These are phyloP conservation scores for Phytophthora macrochlamydospora DNA, from an alignment of 352 stramenopile species.

Conservation along the genomic window DNA sequence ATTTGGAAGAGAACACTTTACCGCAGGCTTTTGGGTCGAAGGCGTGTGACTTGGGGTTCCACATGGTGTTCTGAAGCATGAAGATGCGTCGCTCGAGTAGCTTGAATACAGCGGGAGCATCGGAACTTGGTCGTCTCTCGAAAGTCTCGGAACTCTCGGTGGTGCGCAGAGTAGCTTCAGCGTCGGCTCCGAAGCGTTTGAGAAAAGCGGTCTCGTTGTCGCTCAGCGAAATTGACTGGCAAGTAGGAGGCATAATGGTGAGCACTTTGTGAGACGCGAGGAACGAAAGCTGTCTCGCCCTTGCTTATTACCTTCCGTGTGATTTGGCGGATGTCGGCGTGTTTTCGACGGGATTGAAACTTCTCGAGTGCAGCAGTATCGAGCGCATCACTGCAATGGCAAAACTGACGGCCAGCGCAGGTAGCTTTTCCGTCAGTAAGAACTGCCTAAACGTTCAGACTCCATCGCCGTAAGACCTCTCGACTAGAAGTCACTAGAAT, in stretches of 20 bases:
- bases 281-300: too few species aligned
- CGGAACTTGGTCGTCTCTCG: constrained; percentile 5
- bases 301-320: constrained; percentile 51
- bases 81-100: constrained; percentile 69
- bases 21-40: constrained; percentile 52
- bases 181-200: constrained; percentile 56
- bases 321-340: constrained; percentile 55
- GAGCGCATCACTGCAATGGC: constrained; percentile 41
- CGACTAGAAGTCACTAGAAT: not conserved
- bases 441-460: constrained; percentile 13
- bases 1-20: too few species aligned
- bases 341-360: constrained; percentile 20
- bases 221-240: constrained; percentile 60
- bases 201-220: constrained; percentile 65
- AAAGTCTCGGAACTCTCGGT: constrained; percentile 9
- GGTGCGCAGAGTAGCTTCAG: constrained; percentile 41
- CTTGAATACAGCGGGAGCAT: constrained; percentile 19
- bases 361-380: constrained; percentile 11
- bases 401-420: constrained; percentile 55
- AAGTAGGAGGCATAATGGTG: not conserved
- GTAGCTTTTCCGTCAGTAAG: constrained; percentile 23
- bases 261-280: too few species aligned
- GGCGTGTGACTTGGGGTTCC: constrained; percentile 66
- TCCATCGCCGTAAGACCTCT: too few species aligned
- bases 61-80: constrained; percentile 73